Base-by-base conservation (phyloP, 345 rosid species). In the Excoecaria agallocha region DNA sequence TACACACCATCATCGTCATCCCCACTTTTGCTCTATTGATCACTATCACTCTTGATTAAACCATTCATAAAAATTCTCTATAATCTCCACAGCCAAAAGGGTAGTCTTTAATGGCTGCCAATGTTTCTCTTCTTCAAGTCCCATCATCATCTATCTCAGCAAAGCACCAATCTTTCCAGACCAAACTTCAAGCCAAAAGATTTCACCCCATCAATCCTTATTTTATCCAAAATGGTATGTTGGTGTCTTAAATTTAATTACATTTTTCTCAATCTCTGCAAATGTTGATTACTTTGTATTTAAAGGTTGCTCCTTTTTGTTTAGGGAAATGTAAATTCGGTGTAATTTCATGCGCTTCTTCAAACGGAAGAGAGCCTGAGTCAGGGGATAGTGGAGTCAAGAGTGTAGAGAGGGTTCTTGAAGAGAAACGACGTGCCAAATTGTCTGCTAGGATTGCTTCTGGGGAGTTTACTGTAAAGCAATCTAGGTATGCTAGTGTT, bases 401-500 rank as follows among this genome's bases (percentile, higher is more conserved):
- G 86, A 74, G 78, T 22, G 78, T 69, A 1, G 89, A 91, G 13
- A 82, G 61, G 82, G 76, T 79, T 71, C 83, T 84, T 20, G 89
- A 89, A 37, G 90, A 90, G 82, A 90, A 87, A 75, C 91, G 89
- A 67, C 88, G 90, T 7, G 94, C 88, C 45, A 86, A 92, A 77
- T 80, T 94, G 79, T 90, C 94, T 67, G 86, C 90, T 50, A 82
- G 90, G 63, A 94, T 92, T 80, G 90, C 96, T 82, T 87, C 97
- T 39, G 96, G 97, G 50, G 97, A 86, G 19, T 94, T 94, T 82
- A 92, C 93, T 7, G 91, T 89, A 0, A 77, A 75, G 38, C 77
- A 85, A 79, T 72, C 91, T 72, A 82, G 93, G 98, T 91, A 84
- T 61, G 51, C 16, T 60, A 37, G 72, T 20, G 12, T 1, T 64